phyloP scores from a whole-genome alignment of 208 protist species.

The Trypanosoma grayi region DNA sequence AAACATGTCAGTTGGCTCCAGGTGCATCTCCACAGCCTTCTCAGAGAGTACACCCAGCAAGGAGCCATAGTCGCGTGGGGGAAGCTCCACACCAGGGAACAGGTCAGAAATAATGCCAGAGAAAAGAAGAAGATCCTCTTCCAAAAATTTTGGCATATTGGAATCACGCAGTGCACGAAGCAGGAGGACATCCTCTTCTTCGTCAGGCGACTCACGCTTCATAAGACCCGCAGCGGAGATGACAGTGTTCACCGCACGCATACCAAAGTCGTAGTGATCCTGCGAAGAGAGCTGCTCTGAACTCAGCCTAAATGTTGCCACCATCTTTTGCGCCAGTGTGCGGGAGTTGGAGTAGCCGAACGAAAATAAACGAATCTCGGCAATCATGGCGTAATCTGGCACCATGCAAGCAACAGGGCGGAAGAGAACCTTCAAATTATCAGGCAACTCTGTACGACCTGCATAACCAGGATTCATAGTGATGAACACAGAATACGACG shows the following conservation, averaged over 20 bases:
- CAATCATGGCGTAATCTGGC: slow-evolving; percentile 99
- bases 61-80: slow-evolving; percentile 89
- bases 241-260: slow-evolving; percentile 98
- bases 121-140: slow-evolving; percentile 92
- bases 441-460: slow-evolving; percentile 96
- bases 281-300: slow-evolving; percentile 98
- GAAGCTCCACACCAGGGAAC: slow-evolving; percentile 94
- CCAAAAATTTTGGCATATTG: slow-evolving; percentile 98
- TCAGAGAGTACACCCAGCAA: slow-evolving; percentile 80
- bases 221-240: slow-evolving; percentile 96
- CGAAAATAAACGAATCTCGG: slow-evolving; percentile 97
- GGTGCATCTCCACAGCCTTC: slow-evolving; percentile 55
- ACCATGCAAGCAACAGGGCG: slow-evolving; percentile 98
- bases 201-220: slow-evolving; percentile 93
- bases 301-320: slow-evolving; percentile 96
- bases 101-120: slow-evolving; percentile 97
- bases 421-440: slow-evolving; percentile 98
- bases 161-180: slow-evolving; percentile 95
- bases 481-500: slow-evolving; percentile 95
- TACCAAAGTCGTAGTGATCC: slow-evolving; percentile 99
- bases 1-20: slow-evolving; percentile 96
- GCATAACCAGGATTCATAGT: slow-evolving; percentile 99
- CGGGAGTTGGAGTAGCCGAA: slow-evolving; percentile 97
- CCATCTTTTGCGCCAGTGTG: slow-evolving; percentile 96
- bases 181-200: slow-evolving; percentile 93